Conservation (phyloP, 2,329 filamentous ascomycete species). For the Magnaporthiopsis rhizophila region DNA sequence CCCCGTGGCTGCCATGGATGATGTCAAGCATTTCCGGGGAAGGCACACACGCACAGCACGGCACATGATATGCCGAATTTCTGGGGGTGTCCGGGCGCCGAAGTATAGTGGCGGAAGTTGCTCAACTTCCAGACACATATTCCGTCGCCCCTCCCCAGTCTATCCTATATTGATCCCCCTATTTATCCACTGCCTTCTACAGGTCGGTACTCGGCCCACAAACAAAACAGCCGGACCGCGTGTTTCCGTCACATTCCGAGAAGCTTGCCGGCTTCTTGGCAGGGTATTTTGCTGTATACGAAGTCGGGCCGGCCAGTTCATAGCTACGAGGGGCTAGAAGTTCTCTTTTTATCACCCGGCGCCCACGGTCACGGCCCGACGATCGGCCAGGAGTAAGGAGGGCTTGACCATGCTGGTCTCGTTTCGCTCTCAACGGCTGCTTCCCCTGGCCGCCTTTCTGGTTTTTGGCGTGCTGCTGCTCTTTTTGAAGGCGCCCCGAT, state of each 20-base stretch:
- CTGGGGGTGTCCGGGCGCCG: neutral
- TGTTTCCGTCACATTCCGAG: neutral
- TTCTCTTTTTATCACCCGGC: neutral
- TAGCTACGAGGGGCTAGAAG: neutral
- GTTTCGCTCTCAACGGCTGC: constrained; percentile 3
- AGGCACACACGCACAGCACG: neutral
- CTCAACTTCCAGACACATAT: neutral
- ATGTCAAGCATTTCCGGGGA: neutral
- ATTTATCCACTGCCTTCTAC: neutral
- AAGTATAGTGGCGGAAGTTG: neutral
- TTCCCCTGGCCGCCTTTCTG: neutral
- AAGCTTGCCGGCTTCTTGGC: neutral
- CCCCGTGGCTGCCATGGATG: neutral
- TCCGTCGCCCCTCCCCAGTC: neutral
- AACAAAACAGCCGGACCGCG: neutral
- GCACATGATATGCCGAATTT: neutral
- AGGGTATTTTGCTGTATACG: neutral
- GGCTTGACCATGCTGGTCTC: constrained; percentile 1
- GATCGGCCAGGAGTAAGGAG: neutral
- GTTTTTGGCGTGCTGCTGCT: constrained; percentile 1
- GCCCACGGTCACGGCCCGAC: neutral
- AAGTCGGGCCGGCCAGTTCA: no score
- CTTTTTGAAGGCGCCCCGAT: neutral
- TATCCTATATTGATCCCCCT: neutral
- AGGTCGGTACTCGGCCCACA: neutral